Evolutionary conservation across 2,329 filamentous ascomycete species (phyloP).

Genomic region (Grosmannia clavigera): DNA sequence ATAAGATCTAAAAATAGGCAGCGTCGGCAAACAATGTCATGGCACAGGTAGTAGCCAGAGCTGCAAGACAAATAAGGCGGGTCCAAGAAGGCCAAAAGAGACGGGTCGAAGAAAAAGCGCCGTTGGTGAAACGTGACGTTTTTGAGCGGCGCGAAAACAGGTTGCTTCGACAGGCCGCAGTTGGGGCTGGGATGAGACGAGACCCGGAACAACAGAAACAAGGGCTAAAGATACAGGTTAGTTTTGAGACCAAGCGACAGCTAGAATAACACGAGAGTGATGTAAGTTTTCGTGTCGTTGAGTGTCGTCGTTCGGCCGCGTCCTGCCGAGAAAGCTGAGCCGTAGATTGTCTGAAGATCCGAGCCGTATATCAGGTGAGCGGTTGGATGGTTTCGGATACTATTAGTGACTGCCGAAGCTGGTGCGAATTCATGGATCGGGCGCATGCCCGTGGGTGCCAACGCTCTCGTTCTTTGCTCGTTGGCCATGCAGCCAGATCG

Average conservation of each 20-base stretch:
- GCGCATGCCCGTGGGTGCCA: background rate
- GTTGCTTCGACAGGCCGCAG: background rate
- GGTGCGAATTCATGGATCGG: background rate
- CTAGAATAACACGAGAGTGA: background rate
- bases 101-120: background rate
- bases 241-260: background rate
- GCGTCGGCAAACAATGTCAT: background rate
- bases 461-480: background rate
- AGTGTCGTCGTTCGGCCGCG: background rate
- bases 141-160: background rate
- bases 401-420: background rate
- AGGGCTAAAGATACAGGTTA: background rate
- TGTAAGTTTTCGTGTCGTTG: background rate
- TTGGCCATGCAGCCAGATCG: background rate
- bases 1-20: background rate
- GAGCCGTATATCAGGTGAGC: background rate
- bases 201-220: background rate
- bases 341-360: background rate
- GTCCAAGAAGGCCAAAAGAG: background rate
- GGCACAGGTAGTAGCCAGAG: background rate
- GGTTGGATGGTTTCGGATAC: background rate
- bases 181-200: background rate
- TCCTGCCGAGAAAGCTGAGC: background rate
- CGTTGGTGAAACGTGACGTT: background rate
- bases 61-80: background rate